Conservation (phyloP, 2,329 filamentous ascomycete genomes). For the Aspergillus fumigatus region DNA sequence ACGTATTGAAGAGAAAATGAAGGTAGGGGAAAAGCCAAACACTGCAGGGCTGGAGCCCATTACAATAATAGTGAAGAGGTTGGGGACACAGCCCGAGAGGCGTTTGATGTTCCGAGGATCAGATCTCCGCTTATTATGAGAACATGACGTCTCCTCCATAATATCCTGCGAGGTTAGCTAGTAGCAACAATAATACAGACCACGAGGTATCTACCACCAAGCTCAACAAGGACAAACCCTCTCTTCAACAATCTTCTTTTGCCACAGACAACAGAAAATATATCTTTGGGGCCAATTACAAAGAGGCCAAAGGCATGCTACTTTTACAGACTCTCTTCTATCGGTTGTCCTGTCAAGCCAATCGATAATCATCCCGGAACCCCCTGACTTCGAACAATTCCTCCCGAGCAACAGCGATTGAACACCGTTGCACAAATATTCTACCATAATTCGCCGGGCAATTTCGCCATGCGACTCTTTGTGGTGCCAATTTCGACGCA, state of each 20-base stretch:
- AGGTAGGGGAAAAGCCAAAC: not conserved
- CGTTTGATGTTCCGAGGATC: not conserved
- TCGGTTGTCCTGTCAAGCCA: constrained; percentile 15
- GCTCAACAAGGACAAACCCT: not conserved
- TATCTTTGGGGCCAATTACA: not conserved
- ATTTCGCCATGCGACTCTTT: constrained; percentile 74
- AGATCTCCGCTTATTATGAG: not conserved
- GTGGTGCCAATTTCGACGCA: constrained; percentile 89
- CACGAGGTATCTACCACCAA: not conserved
- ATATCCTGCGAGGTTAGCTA: not conserved
- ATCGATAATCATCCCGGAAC: constrained; percentile 17
- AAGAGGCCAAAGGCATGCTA: constrained; percentile 18
- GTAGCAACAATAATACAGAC: not conserved
- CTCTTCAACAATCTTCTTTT: not conserved
- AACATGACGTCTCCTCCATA: constrained; percentile 21
- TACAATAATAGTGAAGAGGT: not conserved
- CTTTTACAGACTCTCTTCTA: constrained; percentile 12
- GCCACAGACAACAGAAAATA: not conserved
- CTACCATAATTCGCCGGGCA: not conserved
- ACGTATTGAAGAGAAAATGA: not conserved
- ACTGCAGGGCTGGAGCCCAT: not conserved
- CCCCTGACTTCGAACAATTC: constrained; percentile 8
- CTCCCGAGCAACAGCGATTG: constrained; percentile 6
- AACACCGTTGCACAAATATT: not conserved
- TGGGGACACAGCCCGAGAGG: not conserved